Evolutionary conservation across 78 protist genomes (phyloP).

Genomic region (Dictyostelium purpureum): DNA sequence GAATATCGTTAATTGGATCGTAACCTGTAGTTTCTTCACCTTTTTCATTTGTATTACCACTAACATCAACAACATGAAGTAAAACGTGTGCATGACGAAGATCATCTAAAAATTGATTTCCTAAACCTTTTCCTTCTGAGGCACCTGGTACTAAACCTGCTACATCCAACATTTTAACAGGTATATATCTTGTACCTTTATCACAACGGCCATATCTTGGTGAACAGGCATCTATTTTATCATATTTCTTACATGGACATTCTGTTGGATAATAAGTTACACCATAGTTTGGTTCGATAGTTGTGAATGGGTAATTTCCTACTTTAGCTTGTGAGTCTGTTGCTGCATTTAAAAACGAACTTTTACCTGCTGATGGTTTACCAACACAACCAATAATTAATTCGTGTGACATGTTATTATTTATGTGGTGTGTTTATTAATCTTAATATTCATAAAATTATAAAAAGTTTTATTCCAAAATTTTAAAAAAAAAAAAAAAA

Average conservation of each 20-base stretch:
- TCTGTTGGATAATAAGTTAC: conserved; percentile 44
- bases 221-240: conserved; percentile 45
- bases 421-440: too few species aligned
- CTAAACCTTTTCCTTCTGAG: conserved; percentile 84
- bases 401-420: conserved; percentile 12
- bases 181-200: conserved; percentile 72
- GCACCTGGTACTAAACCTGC: conserved; percentile 97
- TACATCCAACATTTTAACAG: conserved; percentile 87
- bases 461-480: too few species aligned
- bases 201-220: conserved; percentile 83
- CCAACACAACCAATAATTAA: conserved; percentile 85
- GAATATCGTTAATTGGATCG: conserved; percentile 82
- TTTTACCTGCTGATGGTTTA: conserved; percentile 91
- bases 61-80: conserved; percentile 91
- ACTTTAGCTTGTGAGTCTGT: conserved; percentile 77
- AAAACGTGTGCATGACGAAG: conserved; percentile 89
- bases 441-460: too few species aligned
- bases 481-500: too few species aligned
- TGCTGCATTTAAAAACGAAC: conserved; percentile 91
- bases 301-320: conserved; percentile 91
- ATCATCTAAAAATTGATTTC: conserved; percentile 91
- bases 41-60: conserved; percentile 84
- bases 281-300: conserved; percentile 92
- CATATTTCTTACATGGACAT: conserved; percentile 81
- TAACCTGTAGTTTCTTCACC: conserved; percentile 84